phyloP scores from a whole-genome alignment of 176 grass and related monocot species.

The Hsuehochloa calcarea region DNA sequence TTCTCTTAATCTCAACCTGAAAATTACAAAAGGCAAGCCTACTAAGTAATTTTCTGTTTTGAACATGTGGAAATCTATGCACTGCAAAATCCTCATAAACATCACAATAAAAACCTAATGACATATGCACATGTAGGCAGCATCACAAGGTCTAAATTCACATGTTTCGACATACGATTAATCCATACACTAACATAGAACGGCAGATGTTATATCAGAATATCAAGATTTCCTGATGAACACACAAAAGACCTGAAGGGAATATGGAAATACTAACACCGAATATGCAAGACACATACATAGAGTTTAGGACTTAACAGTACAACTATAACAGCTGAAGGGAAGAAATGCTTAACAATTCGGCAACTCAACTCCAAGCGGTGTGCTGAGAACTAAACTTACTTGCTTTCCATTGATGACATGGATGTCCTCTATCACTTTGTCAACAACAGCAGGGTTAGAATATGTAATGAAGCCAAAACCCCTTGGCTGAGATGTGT shows the following conservation, averaged over 20 bases:
- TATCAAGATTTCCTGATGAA: not conserved
- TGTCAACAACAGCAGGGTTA: slow-evolving; percentile 67
- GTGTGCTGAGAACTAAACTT: slow-evolving; percentile 37
- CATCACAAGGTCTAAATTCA: not conserved
- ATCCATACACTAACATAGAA: not conserved
- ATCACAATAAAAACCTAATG: not conserved
- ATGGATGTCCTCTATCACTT: slow-evolving; percentile 78
- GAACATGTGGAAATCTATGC: not conserved
- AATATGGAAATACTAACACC: not conserved
- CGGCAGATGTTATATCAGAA: not conserved
- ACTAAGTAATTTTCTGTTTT: not conserved
- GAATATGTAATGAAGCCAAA: slow-evolving; percentile 97
- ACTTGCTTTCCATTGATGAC: slow-evolving; percentile 83
- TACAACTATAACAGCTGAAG: not conserved
- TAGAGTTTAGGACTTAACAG: not conserved
- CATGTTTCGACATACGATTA: not conserved
- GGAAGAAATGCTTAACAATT: not conserved
- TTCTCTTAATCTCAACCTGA: slow-evolving; percentile 98
- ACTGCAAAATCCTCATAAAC: not conserved
- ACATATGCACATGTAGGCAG: not conserved
- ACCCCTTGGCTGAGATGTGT: slow-evolving; percentile 76
- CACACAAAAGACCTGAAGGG: not conserved
- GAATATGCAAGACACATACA: not conserved
- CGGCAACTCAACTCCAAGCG: not conserved
- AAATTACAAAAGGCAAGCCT: slow-evolving; percentile 17